phyloP scores from a whole-genome alignment of 352 stramenopile species.

The Plasmopara viticola region DNA sequence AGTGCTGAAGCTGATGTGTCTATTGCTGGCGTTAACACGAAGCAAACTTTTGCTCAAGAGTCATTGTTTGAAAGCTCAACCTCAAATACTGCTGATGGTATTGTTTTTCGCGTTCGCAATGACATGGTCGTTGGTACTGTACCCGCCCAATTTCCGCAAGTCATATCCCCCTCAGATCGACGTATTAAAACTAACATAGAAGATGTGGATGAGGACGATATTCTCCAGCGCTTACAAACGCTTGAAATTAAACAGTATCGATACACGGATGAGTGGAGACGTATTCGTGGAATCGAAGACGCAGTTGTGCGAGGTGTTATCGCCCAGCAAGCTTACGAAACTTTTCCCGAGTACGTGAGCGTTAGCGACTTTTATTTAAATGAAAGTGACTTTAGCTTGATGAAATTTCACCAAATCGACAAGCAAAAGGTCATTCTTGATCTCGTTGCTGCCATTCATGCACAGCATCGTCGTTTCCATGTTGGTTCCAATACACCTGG shows the following conservation, averaged over 20 bases:
- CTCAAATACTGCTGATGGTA: conserved; percentile 23
- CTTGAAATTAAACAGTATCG: conserved; percentile 86
- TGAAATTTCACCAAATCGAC: conserved; percentile 88
- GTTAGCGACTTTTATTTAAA: conserved; percentile 61
- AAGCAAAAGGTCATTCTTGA: conserved; percentile 85
- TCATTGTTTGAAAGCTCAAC: conserved; percentile 17
- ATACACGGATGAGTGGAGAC: conserved; percentile 86
- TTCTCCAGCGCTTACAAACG: conserved; percentile 80
- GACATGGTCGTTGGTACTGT: conserved; percentile 52
- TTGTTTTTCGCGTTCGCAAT: conserved; percentile 33
- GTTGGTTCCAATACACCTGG: conserved; percentile 20
- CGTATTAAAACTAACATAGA: conserved; percentile 89
- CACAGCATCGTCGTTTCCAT: conserved; percentile 39
- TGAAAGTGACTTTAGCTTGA: conserved; percentile 62
- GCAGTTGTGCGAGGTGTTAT: conserved; percentile 81
- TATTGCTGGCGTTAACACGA: conserved; percentile 14
- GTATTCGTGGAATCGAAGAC: conserved; percentile 68
- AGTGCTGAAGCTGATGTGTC: conserved; percentile 14
- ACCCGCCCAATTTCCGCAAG: conserved; percentile 75
- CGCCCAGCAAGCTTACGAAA: conserved; percentile 54
- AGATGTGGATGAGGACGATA: conserved; percentile 77
- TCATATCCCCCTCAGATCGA: conserved; percentile 87
- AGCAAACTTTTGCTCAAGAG: conserved; percentile 19
- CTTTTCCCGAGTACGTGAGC: conserved; percentile 86
- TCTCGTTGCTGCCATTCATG: conserved; percentile 72